A percentile compares a stretch with the other conserved stretches of the same genome.
Conservation (phyloP, 192 early-diverging fungal species). For the Backusella morwellensis region DNA sequence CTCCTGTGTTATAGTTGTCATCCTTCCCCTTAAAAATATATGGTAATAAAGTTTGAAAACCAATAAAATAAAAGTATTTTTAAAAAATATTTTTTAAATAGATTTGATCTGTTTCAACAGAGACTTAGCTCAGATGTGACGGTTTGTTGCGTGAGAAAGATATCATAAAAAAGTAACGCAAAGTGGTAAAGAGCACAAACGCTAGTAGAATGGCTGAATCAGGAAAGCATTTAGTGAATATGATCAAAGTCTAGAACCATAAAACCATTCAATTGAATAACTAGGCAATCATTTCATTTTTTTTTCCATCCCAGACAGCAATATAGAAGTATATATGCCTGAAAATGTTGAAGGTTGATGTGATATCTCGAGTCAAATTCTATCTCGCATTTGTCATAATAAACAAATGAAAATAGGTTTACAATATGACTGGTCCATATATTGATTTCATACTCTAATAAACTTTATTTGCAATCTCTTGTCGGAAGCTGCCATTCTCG, state of each 20-base stretch:
- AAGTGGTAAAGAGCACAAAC: background rate
- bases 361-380: background rate
- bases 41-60: background rate
- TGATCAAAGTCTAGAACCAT: background rate
- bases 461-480: background rate
- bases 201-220: background rate
- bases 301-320: background rate
- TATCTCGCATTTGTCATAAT: background rate
- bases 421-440: background rate
- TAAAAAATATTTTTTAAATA: background rate
- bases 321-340: too few relatives aligned
- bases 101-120: slow-evolving; percentile 1
- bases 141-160: background rate
- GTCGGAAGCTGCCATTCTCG: background rate
- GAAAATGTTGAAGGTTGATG: background rate
- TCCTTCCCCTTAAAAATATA: slow-evolving; percentile 1
- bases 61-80: background rate
- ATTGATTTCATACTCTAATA: background rate
- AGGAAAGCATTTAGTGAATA: background rate
- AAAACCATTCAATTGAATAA: background rate
- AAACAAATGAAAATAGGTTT: background rate
- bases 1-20: slow-evolving; percentile 14
- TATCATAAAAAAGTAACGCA: background rate
- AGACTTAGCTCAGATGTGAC: background rate
- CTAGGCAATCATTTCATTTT: background rate